These are phyloP conservation scores for Fusarium paranaense DNA, from an alignment of 2,329 filamentous ascomycete genomes.

Conservation along the genomic window DNA sequence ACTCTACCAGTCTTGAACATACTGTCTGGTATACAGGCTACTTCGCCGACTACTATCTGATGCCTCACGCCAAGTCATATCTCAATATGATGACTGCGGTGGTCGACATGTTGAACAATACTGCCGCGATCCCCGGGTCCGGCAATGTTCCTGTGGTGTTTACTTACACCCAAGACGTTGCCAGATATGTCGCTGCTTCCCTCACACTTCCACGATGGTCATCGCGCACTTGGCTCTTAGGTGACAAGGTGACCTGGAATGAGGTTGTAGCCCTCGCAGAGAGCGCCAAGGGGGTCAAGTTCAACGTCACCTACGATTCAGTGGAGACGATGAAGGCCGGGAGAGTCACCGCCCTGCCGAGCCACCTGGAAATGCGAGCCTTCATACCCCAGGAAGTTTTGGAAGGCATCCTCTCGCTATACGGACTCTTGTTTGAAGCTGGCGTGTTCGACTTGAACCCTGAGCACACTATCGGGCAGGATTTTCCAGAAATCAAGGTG, in stretches of 20 bases:
- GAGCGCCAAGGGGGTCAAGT: slow-evolving; percentile 35
- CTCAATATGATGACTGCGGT: slow-evolving; percentile 33
- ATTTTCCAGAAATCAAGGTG: not conserved
- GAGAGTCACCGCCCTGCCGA: not conserved
- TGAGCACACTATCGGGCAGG: not conserved
- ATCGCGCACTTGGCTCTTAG: slow-evolving; percentile 48
- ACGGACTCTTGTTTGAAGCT: not conserved
- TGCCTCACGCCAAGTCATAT: not conserved
- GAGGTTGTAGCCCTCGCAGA: slow-evolving; percentile 55
- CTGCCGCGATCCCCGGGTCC: slow-evolving; percentile 7
- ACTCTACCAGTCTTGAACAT: slow-evolving; percentile 1
- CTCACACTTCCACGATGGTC: slow-evolving; percentile 59
- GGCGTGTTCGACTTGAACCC: not conserved
- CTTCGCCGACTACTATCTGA: slow-evolving; percentile 4
- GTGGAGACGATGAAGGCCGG: not conserved
- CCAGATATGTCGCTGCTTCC: slow-evolving; percentile 55
- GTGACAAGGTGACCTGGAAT: slow-evolving; percentile 57
- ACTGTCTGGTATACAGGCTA: not conserved
- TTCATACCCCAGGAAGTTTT: not conserved
- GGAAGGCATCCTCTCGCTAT: not conserved
- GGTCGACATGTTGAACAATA: slow-evolving; percentile 52
- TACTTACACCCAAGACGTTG: slow-evolving; percentile 58
- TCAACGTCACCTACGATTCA: not conserved
- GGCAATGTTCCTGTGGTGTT: not conserved
- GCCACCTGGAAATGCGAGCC: not conserved